These are phyloP conservation scores for Salvia hispanica DNA, from an alignment of 257 asterid genomes.

Conservation along the genomic window DNA sequence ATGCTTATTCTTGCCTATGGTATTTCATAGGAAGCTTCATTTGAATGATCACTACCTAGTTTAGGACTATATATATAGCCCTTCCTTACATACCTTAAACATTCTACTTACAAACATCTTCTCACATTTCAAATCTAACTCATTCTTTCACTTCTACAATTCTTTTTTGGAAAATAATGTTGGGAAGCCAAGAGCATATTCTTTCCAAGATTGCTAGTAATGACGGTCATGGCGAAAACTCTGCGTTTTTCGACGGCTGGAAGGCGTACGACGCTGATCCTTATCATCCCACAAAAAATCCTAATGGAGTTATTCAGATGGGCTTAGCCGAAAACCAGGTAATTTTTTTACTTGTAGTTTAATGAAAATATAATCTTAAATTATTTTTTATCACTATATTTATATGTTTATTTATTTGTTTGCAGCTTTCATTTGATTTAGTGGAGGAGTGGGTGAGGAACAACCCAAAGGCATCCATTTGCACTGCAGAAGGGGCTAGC, in stretches of 20 bases:
- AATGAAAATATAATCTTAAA: no score
- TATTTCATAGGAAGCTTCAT: slow-evolving; percentile 46
- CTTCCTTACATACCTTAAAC: slow-evolving; percentile 18
- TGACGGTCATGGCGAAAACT: slow-evolving; percentile 73
- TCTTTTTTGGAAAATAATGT: slow-evolving; percentile 30
- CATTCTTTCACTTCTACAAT: slow-evolving; percentile 23
- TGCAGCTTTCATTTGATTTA: slow-evolving; percentile 66
- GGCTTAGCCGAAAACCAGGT: slow-evolving; percentile 77
- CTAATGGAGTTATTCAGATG: slow-evolving; percentile 69
- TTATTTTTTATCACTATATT: no score
- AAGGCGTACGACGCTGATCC: slow-evolving; percentile 68
- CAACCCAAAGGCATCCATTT: slow-evolving; percentile 66
- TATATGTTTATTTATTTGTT: no score
- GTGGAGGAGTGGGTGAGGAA: slow-evolving; percentile 56
- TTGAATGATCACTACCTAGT: background rate
- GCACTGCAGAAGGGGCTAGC: slow-evolving; percentile 54
- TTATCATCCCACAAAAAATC: slow-evolving; percentile 53
- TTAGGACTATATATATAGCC: slow-evolving; percentile 35
- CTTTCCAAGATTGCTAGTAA: slow-evolving; percentile 63
- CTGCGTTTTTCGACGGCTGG: slow-evolving; percentile 72
- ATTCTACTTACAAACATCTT: slow-evolving; percentile 28
- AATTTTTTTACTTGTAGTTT: background rate
- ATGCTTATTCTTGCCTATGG: no score
- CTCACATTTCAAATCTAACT: slow-evolving; percentile 21
- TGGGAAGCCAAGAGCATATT: slow-evolving; percentile 25